Evolutionary conservation across 176 grass and related monocot species (phyloP).

Genomic region (Ensete ventricosum): DNA sequence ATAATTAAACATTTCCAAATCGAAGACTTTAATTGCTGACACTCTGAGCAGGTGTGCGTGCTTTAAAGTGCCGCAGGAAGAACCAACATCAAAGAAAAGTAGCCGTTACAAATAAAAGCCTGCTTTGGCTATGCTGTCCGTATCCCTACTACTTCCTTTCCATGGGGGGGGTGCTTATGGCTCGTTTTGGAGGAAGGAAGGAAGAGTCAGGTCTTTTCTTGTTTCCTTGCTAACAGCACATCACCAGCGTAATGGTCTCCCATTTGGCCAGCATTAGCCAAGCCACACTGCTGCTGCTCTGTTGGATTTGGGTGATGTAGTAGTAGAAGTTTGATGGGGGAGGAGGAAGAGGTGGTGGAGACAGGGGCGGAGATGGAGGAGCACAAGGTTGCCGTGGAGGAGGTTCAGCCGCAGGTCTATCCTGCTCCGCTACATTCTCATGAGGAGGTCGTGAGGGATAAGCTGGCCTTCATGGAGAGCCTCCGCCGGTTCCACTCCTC

Average conservation of each 20-base stretch:
- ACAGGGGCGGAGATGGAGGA: too few relatives aligned
- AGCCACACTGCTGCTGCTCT: too few relatives aligned
- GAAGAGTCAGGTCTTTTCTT: background rate
- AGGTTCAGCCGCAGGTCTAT: conserved; percentile 29
- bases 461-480: conserved; percentile 36
- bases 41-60: background rate
- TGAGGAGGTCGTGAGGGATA: conserved; percentile 3
- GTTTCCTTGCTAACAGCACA: background rate
- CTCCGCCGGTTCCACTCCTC: conserved; percentile 35
- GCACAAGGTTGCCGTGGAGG: too few relatives aligned
- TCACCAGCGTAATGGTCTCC: background rate
- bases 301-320: too few relatives aligned
- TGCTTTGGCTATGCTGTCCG: background rate
- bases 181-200: background rate
- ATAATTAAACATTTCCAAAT: background rate
- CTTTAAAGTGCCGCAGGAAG: background rate
- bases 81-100: background rate
- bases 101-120: conserved; percentile 17
- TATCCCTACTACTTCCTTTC: background rate
- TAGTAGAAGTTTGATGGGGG: too few relatives aligned
- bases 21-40: background rate
- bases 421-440: conserved; percentile 27
- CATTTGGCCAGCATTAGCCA: too few relatives aligned
- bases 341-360: too few relatives aligned
- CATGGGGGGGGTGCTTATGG: background rate